A percentile compares a stretch with the other conserved stretches of the same genome.
phyloP scores from a whole-genome alignment of 2,329 filamentous ascomycete genomes.

The Catunica adiposa region DNA sequence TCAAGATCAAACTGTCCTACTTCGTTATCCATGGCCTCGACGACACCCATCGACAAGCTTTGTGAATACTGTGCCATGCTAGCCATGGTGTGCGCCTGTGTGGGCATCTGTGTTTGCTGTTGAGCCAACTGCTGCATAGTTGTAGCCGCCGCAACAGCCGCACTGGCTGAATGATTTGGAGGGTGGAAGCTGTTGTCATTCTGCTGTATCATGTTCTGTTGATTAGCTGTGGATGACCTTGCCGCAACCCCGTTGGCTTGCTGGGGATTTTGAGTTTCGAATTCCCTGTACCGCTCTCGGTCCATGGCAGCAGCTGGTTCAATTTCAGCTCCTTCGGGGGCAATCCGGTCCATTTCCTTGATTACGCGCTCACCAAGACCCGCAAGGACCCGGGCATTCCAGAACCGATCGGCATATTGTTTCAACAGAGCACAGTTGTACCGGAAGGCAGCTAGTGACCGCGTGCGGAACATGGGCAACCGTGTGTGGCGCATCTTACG shows the following conservation, averaged over 20 bases:
- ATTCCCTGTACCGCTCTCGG: not conserved
- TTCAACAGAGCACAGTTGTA: slow-evolving; percentile 37
- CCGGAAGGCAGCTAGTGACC: slow-evolving; percentile 38
- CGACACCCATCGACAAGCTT: not conserved
- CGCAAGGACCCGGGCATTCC: slow-evolving; percentile 38
- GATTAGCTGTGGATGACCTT: not conserved
- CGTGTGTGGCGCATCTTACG: slow-evolving; percentile 46
- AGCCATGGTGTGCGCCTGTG: not conserved
- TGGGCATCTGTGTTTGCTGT: not conserved
- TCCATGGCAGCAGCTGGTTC: slow-evolving; percentile 15
- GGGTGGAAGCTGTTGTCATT: not conserved
- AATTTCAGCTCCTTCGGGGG: slow-evolving; percentile 27
- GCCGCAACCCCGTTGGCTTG: not conserved
- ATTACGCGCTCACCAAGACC: slow-evolving; percentile 38
- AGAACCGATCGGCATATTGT: slow-evolving; percentile 39
- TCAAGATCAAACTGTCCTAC: slow-evolving; percentile 10
- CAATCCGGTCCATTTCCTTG: slow-evolving; percentile 38
- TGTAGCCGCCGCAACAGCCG: not conserved
- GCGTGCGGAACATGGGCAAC: slow-evolving; percentile 39
- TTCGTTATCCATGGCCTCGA: slow-evolving; percentile 2
- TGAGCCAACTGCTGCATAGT: not conserved
- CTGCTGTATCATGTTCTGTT: not conserved
- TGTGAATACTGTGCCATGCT: slow-evolving; percentile 4
- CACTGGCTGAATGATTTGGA: not conserved
- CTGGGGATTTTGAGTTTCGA: not conserved